Conservation (phyloP, 257 asterid species). For the Solanum bulbocastanum region DNA sequence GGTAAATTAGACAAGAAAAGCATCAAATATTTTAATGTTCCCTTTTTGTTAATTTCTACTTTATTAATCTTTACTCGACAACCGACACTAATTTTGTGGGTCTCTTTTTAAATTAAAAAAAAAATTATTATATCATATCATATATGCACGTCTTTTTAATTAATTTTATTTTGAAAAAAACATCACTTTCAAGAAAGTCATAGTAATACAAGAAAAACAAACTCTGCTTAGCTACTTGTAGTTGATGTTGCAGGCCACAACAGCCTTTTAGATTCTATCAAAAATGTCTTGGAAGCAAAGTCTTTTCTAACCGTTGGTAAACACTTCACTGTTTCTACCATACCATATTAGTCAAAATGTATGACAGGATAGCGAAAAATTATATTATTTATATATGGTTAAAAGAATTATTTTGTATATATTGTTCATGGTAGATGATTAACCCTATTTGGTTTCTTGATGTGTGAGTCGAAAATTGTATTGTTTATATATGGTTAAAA, state of each 20-base stretch:
- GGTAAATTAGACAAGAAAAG: not conserved
- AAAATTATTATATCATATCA: not conserved
- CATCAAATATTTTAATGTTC: not conserved
- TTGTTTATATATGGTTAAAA: not conserved
- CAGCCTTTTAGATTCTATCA: conserved; percentile 2
- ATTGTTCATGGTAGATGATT: no score
- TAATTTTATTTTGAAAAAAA: not conserved
- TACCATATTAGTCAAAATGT: not conserved
- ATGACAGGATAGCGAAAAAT: rapidly evolving
- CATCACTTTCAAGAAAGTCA: conserved; percentile 1
- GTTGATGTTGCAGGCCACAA: not conserved
- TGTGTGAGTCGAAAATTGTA: not conserved
- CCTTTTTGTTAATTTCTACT: not conserved
- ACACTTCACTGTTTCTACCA: conserved; percentile 10
- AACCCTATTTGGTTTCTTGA: not conserved
- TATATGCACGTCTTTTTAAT: not conserved
- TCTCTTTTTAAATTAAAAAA: not conserved
- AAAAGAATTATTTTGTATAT: no score
- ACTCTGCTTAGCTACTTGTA: not conserved
- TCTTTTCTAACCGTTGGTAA: conserved; percentile 40
- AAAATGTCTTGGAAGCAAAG: conserved; percentile 62
- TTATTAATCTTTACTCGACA: not conserved
- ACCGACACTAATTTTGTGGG: conserved; percentile 5
- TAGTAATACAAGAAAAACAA: not conserved
- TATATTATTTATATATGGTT: not conserved